Conservation (phyloP, 768 basidiomycete species). For the Trametes gibbosa region DNA sequence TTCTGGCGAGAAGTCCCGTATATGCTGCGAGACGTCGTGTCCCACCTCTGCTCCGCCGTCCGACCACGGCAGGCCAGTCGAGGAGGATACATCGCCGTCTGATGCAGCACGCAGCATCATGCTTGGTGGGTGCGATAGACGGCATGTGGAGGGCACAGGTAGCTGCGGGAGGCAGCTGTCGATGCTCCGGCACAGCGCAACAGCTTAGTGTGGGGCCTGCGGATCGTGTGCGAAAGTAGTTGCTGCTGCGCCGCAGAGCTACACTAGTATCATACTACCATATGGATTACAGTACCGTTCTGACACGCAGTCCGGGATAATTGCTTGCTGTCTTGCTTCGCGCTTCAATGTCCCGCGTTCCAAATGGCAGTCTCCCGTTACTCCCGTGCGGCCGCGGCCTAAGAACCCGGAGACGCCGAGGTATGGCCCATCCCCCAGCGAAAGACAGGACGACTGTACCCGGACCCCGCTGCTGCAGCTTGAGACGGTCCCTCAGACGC, state of each 20-base stretch:
- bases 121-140: no score
- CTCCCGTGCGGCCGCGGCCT: no score
- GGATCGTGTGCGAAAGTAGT: not conserved
- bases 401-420: no score
- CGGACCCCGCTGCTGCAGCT: not conserved
- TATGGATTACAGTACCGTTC: not conserved
- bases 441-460: not conserved
- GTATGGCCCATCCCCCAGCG: no score
- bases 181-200: not conserved
- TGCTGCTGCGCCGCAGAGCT: no score
- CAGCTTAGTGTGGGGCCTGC: not conserved
- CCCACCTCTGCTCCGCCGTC: slow-evolving; percentile 72
- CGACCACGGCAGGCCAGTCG: slow-evolving; percentile 64
- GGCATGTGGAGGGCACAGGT: no score
- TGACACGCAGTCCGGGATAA: not conserved
- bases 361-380: no score
- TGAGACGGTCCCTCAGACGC: not conserved
- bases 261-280: not conserved
- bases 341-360: not conserved
- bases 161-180: slow-evolving; percentile 47
- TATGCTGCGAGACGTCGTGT: slow-evolving; percentile 74
- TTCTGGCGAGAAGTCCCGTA: slow-evolving; percentile 91
- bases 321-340: not conserved
- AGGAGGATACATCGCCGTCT: slow-evolving; percentile 78
- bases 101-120: slow-evolving; percentile 19